phyloP scores from a whole-genome alignment of 768 basidiomycete genomes.

The Candolleomyces aberdarensis region DNA sequence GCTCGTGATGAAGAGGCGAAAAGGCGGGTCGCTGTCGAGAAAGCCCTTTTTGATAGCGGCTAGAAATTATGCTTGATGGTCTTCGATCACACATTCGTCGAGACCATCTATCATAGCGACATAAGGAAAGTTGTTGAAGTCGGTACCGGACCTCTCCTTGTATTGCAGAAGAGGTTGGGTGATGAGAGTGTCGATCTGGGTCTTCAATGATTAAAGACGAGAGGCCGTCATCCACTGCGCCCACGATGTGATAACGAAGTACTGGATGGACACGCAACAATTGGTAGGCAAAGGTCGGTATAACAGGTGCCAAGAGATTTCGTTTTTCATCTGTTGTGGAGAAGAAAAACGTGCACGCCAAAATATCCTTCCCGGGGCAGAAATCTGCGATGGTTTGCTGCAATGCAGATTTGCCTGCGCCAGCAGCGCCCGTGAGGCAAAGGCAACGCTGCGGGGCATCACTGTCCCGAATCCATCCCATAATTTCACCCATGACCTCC shows the following conservation, averaged over 20 bases:
- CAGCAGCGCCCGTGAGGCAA: neutral
- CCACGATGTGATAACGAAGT: neutral
- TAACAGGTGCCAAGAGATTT: neutral
- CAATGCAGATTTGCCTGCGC: constrained; percentile 4
- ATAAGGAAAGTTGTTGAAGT: neutral
- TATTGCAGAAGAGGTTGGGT: neutral
- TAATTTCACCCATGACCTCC: neutral
- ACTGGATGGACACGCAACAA: neutral
- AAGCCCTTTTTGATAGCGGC: constrained; percentile 2
- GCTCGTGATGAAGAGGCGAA: constrained; percentile 13
- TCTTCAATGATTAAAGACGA: neutral
- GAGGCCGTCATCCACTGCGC: neutral
- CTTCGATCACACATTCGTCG: constrained; percentile 9
- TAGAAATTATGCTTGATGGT: constrained; percentile 9
- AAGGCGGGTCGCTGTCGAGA: neutral
- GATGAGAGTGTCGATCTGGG: neutral
- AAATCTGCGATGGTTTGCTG: constrained; percentile 9
- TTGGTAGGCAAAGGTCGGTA: constrained; percentile 4
- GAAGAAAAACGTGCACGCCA: constrained; percentile 5
- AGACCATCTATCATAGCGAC: constrained; percentile 11
- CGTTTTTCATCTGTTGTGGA: neutral
- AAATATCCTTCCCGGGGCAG: neutral
- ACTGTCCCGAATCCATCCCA: neutral
- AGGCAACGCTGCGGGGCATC: neutral
- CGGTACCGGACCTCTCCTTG: neutral